Base-by-base conservation (phyloP, 2,329 filamentous ascomycete genomes). In the Xylaria digitata region DNA sequence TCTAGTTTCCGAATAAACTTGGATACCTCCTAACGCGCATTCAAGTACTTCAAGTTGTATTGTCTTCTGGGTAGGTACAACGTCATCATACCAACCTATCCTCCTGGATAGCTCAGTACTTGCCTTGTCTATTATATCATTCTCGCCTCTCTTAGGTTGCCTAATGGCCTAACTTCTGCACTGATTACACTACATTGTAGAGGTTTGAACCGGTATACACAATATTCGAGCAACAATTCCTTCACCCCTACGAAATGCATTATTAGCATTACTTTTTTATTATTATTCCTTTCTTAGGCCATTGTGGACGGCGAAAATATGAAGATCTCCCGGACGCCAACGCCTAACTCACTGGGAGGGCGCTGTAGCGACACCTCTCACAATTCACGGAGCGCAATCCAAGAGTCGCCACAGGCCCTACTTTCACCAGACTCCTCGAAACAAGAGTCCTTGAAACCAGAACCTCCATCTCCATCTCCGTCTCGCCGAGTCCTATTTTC, bases 401-500 rank as follows among this genome's bases (percentile, higher is more conserved):
- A 42, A 42, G 13, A 11, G 9, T 43, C 68, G 6, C 72, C 72
- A 26, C 63, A 68, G 13, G 60, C 50, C 3, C 55, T 72, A 6
- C 63, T 71, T n/a, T 57, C 68, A 8, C 68, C 68, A 4, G 50
- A 64, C 26, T 71, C 67, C 7, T 65, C 69, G 15, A 26, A 65
- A n/a, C 42, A n/a, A 34, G 30, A 65, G 15, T 34, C 67, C 1
- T 59, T 70, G 26, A 15, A 66, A 26, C 23, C 54, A 15, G 26
- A 56, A 4, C 30, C 53, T 13, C 61, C 68, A 1, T 66, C 68
- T 19, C 67, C 54, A 4, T 30, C 56, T 13, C 61, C 68, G 1
- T 66, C 68, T 19, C 67, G 61, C 19, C 61, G 61, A 53, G 68
- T 72, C 23, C 65, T 74, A 17, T 62, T 72, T 9, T 50, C 63